phyloP scores from a whole-genome alignment of 192 early-diverging fungal genomes.

The Podila minutissima region DNA sequence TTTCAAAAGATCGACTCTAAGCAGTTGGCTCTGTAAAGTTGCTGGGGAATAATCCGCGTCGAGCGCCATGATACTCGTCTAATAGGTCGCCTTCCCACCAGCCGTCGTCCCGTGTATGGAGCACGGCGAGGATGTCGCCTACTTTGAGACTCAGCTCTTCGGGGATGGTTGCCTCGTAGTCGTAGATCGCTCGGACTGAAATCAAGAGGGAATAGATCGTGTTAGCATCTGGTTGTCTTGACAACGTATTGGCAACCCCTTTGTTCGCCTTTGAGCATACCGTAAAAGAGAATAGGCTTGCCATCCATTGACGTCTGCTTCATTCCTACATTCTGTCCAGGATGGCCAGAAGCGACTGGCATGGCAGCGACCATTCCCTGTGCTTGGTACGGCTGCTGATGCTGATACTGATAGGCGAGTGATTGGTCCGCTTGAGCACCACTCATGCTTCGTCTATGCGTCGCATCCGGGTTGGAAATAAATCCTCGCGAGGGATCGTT shows the following conservation, averaged over 20 bases:
- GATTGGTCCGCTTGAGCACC: not conserved
- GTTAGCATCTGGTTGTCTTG: not conserved
- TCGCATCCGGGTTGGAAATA: not conserved
- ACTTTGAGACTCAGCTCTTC: slow-evolving; percentile 61
- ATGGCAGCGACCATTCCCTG: not conserved
- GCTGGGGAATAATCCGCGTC: slow-evolving; percentile 53
- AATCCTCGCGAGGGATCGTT: not conserved
- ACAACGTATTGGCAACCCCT: not conserved
- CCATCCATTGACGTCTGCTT: slow-evolving; percentile 33
- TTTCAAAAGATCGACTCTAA: not conserved
- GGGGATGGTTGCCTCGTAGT: slow-evolving; percentile 56
- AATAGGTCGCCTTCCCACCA: slow-evolving; percentile 67
- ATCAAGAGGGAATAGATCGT: not conserved
- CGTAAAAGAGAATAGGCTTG: slow-evolving; percentile 49
- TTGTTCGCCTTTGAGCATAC: slow-evolving; percentile 9
- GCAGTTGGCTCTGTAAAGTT: slow-evolving; percentile 50
- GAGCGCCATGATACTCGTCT: slow-evolving; percentile 23
- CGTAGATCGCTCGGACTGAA: slow-evolving; percentile 54
- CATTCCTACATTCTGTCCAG: not conserved
- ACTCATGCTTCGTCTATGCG: not conserved
- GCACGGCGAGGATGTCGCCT: slow-evolving; percentile 57
- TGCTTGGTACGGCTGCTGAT: slow-evolving; percentile 6
- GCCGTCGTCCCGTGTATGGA: slow-evolving; percentile 59
- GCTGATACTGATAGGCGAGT: not conserved
- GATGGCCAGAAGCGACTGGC: not conserved